Percentiles rank a stretch among this genome's conserved stretches.
Evolutionary conservation across 2,329 filamentous ascomycete species (phyloP).

Genomic region (Aspergillus uvarum): DNA sequence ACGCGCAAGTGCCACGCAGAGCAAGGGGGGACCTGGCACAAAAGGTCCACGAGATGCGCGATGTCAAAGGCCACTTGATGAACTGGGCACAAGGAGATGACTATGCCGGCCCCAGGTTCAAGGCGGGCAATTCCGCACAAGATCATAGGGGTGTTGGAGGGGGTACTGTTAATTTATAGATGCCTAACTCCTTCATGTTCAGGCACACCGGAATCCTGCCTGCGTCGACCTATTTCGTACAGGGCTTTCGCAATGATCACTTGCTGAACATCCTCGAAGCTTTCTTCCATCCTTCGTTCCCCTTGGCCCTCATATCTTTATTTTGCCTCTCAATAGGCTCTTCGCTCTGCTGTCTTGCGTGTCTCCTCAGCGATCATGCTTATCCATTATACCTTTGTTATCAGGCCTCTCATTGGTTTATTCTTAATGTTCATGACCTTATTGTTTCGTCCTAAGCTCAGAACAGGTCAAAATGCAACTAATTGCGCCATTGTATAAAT

Average conservation of each 20-base stretch:
- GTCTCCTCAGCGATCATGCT: background rate
- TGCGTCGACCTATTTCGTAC: background rate
- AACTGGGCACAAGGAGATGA: conserved; percentile 36
- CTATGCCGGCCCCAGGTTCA: conserved; percentile 10
- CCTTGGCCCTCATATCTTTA: background rate
- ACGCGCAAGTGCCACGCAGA: conserved; percentile 18
- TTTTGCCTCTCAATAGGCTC: background rate
- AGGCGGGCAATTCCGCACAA: background rate
- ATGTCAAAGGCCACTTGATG: conserved; percentile 38
- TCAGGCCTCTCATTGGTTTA: background rate
- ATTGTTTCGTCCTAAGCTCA: background rate
- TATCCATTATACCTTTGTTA: background rate
- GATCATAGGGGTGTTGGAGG: background rate
- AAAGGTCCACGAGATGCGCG: conserved; percentile 38
- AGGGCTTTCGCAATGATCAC: background rate
- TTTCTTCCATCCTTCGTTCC: background rate
- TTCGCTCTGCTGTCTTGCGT: background rate
- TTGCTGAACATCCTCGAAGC: background rate
- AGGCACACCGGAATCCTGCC: background rate
- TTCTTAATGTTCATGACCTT: background rate
- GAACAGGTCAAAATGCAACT: background rate
- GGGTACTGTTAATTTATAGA: background rate
- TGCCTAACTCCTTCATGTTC: background rate
- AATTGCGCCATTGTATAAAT: background rate
- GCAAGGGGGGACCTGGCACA: conserved; percentile 30